These are phyloP conservation scores for Perkinsus marinus DNA, from an alignment of 169 alveolate genomes.

Conservation along the genomic window DNA sequence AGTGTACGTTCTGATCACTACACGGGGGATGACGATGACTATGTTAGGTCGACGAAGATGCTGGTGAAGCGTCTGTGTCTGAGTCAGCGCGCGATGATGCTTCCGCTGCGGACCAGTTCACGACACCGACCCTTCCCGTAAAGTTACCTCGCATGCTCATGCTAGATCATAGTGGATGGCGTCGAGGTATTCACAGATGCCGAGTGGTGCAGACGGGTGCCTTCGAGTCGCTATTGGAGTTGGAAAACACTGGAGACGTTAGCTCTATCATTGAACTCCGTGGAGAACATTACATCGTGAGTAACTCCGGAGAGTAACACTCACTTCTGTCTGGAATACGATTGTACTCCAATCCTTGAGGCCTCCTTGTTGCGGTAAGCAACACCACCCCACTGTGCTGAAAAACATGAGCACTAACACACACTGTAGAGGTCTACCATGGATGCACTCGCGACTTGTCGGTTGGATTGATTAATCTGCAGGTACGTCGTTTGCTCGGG, in stretches of 20 bases:
- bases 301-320: too few species aligned
- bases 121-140: too few species aligned
- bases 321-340: too few species aligned
- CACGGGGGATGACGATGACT: not conserved
- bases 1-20: not conserved
- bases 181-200: conserved; percentile 15
- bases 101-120: not conserved
- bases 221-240: conserved; percentile 38
- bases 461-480: too few species aligned
- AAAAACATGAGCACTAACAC: too few species aligned
- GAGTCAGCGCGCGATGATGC: not conserved
- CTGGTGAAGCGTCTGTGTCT: not conserved
- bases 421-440: too few species aligned
- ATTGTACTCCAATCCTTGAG: too few species aligned
- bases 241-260: conserved; percentile 64
- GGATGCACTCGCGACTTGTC: too few species aligned
- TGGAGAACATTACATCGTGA: conserved; percentile 43
- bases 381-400: too few species aligned
- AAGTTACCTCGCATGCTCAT: too few species aligned
- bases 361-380: too few species aligned
- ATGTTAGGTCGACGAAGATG: not conserved
- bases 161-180: too few species aligned
- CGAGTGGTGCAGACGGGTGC: conserved; percentile 34
- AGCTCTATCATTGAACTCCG: conserved; percentile 47
- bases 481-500: conserved; percentile 65